Evolutionary conservation across 2,329 filamentous ascomycete species (phyloP).

Genomic region (Fusarium haematococcum): DNA sequence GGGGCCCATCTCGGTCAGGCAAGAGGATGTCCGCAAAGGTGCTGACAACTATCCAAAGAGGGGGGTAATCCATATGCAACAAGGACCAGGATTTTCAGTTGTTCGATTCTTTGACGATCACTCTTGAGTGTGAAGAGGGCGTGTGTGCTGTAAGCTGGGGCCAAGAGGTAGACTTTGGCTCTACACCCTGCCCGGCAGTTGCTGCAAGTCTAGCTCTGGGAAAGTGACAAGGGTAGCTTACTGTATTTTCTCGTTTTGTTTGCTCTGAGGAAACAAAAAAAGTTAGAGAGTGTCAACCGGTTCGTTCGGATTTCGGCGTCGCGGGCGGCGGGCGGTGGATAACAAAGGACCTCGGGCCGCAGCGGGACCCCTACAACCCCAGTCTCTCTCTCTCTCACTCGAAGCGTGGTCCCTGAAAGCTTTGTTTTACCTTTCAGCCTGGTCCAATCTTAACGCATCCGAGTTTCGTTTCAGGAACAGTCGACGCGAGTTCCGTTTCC

Average conservation of each 20-base stretch:
- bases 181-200: background rate
- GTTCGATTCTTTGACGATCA: background rate
- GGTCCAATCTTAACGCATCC: background rate
- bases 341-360: background rate
- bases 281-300: background rate
- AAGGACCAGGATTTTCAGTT: background rate
- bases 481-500: background rate
- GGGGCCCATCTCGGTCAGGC: background rate
- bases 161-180: background rate
- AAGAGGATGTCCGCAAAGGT: background rate
- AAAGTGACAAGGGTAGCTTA: background rate
- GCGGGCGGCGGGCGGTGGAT: background rate
- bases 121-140: background rate
- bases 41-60: background rate
- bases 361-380: background rate
- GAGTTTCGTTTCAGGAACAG: background rate
- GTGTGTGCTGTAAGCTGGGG: background rate
- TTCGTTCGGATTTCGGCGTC: constrained; percentile 3
- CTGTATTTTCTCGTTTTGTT: background rate
- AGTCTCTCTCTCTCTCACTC: background rate
- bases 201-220: background rate
- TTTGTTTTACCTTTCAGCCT: no score
- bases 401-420: background rate
- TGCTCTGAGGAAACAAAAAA: background rate
- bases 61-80: background rate